phyloP scores from a whole-genome alignment of 345 rosid genomes.

The Abelmoschus esculentus region DNA sequence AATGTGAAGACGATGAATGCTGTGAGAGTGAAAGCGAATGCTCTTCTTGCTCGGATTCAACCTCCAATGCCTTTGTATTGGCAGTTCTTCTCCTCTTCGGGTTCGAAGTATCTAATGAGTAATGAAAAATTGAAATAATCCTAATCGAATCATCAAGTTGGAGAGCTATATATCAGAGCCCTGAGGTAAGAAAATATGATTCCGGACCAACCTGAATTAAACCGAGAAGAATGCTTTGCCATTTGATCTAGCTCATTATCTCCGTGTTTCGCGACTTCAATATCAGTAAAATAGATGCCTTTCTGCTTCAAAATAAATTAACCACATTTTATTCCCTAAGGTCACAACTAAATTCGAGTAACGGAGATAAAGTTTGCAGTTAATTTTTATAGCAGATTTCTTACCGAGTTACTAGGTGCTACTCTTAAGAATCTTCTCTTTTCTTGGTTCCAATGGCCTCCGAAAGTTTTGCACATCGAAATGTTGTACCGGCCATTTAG shows the following conservation, averaged over 20 bases:
- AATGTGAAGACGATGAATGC: constrained; percentile 63
- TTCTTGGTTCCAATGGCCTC: constrained; percentile 40
- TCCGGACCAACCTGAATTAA: constrained; percentile 31
- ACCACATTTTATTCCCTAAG: neutral
- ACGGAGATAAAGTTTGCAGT: neutral
- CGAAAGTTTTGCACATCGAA: constrained; percentile 35
- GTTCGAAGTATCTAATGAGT: constrained; percentile 28
- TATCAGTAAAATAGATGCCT: constrained; percentile 8
- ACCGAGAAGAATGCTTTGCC: constrained; percentile 20
- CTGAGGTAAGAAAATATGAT: neutral
- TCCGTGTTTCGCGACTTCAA: constrained; percentile 11
- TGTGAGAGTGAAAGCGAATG: constrained; percentile 61
- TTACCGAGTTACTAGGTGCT: constrained; percentile 27
- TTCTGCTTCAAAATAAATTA: constrained; percentile 22
- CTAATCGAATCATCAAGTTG: neutral
- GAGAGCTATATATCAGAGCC: neutral
- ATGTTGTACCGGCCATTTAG: constrained; percentile 24
- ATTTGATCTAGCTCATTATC: constrained; percentile 24
- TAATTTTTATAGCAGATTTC: neutral
- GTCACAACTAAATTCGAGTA: constrained; percentile 7
- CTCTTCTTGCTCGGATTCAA: constrained; percentile 58
- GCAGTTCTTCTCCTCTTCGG: constrained; percentile 33
- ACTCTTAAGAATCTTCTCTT: constrained; percentile 24
- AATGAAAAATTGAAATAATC: neutral
- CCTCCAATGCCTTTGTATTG: constrained; percentile 30